Evolutionary conservation across 306 rosid species (phyloP).

Genomic region (Quercus robur): DNA sequence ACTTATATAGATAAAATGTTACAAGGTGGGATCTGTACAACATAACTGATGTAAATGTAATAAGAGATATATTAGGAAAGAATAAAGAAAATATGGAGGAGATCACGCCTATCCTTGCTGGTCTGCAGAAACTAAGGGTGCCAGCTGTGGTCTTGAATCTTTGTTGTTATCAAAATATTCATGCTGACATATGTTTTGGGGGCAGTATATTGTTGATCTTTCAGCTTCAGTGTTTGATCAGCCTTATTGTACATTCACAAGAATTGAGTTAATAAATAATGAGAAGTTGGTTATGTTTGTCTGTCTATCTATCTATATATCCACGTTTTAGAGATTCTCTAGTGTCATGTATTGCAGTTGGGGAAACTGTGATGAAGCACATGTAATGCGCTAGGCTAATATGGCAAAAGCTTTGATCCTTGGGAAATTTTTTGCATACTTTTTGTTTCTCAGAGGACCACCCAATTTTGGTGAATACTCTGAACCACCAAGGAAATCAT

Average conservation of each 20-base stretch:
- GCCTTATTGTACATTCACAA: not conserved
- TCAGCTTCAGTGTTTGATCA: not conserved
- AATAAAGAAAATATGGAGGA: too few relatives aligned
- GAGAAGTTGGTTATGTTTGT: not conserved
- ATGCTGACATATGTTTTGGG: not conserved
- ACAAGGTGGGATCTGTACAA: too few relatives aligned
- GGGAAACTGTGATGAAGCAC: not conserved
- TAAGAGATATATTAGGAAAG: too few relatives aligned
- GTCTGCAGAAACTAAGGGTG: too few relatives aligned
- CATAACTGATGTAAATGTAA: too few relatives aligned
- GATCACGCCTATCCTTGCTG: too few relatives aligned
- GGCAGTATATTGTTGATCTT: not conserved
- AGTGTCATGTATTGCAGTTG: not conserved
- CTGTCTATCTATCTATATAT: not conserved
- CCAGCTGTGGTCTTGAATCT: too few relatives aligned
- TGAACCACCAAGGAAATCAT: not conserved
- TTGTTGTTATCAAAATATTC: too few relatives aligned
- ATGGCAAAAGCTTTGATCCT: not conserved
- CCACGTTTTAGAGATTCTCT: not conserved
- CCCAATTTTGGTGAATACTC: not conserved
- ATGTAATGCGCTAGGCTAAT: not conserved
- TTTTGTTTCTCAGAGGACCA: too few relatives aligned
- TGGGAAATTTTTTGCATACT: not conserved
- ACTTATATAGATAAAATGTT: too few relatives aligned
- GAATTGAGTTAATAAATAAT: not conserved